Base-by-base conservation (phyloP, 1,284 basidiomycete genomes). In the Rhodotorula sp. region DNA sequence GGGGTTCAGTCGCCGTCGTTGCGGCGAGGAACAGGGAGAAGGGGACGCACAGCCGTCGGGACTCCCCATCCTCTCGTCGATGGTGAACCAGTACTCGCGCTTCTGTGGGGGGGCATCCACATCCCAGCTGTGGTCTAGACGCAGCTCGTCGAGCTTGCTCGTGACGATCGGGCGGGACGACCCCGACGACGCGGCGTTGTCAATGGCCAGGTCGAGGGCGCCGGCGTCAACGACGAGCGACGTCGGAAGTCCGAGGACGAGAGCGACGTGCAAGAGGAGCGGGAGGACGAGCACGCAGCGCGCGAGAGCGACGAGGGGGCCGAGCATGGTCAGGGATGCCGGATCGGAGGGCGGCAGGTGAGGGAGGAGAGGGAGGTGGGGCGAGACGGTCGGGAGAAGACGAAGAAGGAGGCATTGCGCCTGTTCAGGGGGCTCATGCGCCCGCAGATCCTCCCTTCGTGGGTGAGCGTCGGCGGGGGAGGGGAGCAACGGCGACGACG, bases 21-120 rank as follows among this genome's bases (percentile, higher is more conserved):
- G n/a, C 3, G 1, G 6, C 17, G 22, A 13, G 12, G 15, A 27
- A 1, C 8, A 32, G 44, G 27, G 58, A 46, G 46, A 36, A 2
- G 15, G 17, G 19, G 22, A 55, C 65, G 59, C 29, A 67, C 69
- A 69, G 25, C 70, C 67, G 32, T 72, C 70, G 9, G 60, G 63
- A 2, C 58, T 27, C 13, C 66, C 70, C 2, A 27, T 55, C 13
- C 39, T 13, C 22, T 56, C 66, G 5, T 56, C 54, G 19, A 72
- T 62, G 15, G 57, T 60, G 27, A 46, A 69, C 39, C 44, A 44
- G 60, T 39, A 72, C 44, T 62, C 59, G 29, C 70, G 59, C 21
- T n/a, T 34, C 36, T 55, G 58, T 6, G 66, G 63, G 25, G 25
- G n/a, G 5, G 64, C 63, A 36, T 68, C 50, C 59, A 72, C 48